Evolutionary conservation across 768 basidiomycete species (phyloP), one percentile per base, ranked within the genome.

Genomic region (Psilocybe azurescens): DNA sequence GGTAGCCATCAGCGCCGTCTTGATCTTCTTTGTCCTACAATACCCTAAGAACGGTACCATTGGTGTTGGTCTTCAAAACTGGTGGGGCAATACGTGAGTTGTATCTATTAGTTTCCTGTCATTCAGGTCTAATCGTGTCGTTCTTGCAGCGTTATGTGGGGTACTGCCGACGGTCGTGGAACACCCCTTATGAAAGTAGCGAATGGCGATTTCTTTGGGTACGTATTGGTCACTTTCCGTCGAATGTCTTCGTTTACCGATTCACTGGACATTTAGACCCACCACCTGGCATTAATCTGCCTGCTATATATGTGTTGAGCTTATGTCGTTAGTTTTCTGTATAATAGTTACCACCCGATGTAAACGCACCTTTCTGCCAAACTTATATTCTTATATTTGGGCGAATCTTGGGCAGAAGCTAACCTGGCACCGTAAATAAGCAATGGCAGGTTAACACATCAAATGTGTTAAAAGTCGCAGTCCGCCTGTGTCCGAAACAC

Each of bases 61-160:
- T 63, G 90, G 88, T 5, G 4, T 69, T 10, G 74, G 77, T 36
- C 87, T 92, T 47, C 83, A 84, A 62, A 55, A 63, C 2, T 92
- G 90, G 91, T 91, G 89, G 90, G 91, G 90, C 10, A 91, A 91
- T 63, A 83, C 75, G 78, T 79, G 56, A 54, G 78, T 62, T 70
- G 75, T 7, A 73, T 50, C 65, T 3, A 50, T 32, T 41, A 11
- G 5, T 50, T 6, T 18, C n/a, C n/a, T 28, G 30, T 8, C 33
- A 20, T 24, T n/a, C 28, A n/a, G 56, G 65, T 33, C 30, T 64
- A 18, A 24, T 46, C 33, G 5, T 56, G 11, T 39, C 48, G 32
- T 46, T 53, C 47, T 36, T 64, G 28, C 56, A 78, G 75, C 47
- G 76, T 80, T n/a, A 71, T 72, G 52, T 67, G 72, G 24, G 75